Conservation (phyloP, 2,329 filamentous ascomycete species). For the Trichoderma sp. region DNA sequence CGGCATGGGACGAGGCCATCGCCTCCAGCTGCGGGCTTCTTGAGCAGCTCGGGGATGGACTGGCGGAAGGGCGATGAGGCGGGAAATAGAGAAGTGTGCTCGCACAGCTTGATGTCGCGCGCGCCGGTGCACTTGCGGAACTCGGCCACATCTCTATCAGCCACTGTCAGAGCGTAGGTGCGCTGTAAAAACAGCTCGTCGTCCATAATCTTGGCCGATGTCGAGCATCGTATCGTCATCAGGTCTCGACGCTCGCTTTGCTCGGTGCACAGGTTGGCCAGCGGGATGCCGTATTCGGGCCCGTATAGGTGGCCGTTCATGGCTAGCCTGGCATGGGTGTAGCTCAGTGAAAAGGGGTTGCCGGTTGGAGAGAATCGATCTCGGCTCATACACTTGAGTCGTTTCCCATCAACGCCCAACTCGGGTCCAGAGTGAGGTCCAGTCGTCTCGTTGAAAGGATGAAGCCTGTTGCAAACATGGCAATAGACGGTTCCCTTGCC, state of each 20-base stretch:
- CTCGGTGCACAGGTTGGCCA: constrained; percentile 22
- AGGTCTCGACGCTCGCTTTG: constrained; percentile 21
- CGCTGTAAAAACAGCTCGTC: constrained; percentile 26
- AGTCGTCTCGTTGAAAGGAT: constrained; percentile 21
- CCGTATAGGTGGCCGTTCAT: constrained; percentile 28
- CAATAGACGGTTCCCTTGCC: constrained; percentile 24
- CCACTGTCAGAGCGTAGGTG: constrained; percentile 23
- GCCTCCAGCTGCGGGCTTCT: constrained; percentile 3
- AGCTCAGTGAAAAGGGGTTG: constrained; percentile 25
- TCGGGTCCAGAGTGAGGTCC: constrained; percentile 17
- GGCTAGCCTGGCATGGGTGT: constrained; percentile 25
- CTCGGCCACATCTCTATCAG: constrained; percentile 4
- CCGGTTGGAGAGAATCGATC: constrained; percentile 25
- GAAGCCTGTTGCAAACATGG: constrained; percentile 24
- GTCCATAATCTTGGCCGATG: constrained; percentile 23
- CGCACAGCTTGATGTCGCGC: constrained; percentile 27
- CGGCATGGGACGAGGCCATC: constrained; percentile 22
- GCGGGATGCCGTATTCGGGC: constrained; percentile 23
- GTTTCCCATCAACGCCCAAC: background rate
- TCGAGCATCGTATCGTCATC: constrained; percentile 22
- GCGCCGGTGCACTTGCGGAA: constrained; percentile 23
- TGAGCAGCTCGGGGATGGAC: constrained; percentile 24
- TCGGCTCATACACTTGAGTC: constrained; percentile 18
- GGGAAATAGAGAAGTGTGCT: constrained; percentile 26
- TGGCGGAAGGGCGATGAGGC: constrained; percentile 24